Base-by-base conservation (phyloP, 495 filamentous ascomycete genomes). In the Penicillium ochrochloron region DNA sequence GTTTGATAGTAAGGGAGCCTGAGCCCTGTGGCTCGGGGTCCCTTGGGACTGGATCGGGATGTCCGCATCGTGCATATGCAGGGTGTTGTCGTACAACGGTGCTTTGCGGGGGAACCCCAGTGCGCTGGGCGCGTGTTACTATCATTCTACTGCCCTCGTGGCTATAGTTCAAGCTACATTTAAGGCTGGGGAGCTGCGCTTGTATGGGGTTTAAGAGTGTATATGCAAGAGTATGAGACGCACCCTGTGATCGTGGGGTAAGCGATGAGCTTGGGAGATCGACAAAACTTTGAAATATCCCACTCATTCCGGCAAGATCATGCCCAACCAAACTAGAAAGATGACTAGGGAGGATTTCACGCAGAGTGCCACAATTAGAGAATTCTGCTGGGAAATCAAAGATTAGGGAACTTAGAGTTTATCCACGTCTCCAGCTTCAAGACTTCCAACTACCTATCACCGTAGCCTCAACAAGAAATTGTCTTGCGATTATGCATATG, bases 51-150 rank as follows among this genome's bases (percentile, higher is more conserved):
- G 21, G 44, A 29, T 54, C 42, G 37, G 34, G 39, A 25, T 29
- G 29, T 33, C 23, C 15, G 48, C 48, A 31, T 52, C 48, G 48
- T 52, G 48, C 48, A 31, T 52, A 52, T 31, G 48, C 48, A 52
- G 25, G 53, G n/a, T 14, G 37, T 41, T 41, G 15, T 41, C 7
- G 44, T 25, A 48, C 44, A 25, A 25, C 44, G 19, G 19, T 9
- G 44, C 9, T 48, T 48, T 48, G 44, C 21, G 44, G 44, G 44
- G 44, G 3, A 48, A 14, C 21, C 44, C 42, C 21, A 3, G 19
- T 46, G 19, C 19, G 42, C 19, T 48, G 44, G 44, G 9, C 21
- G 21, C 44, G 44, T 48, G 44, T 5, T 48, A 12, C 10, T 19
- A 19, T 48, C 44, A 48, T 23, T 19, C 9, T 48, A n/a, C 11